These are phyloP conservation scores for Picochlorum sp. DNA, from an alignment of 139 green algal species.

Conservation along the genomic window DNA sequence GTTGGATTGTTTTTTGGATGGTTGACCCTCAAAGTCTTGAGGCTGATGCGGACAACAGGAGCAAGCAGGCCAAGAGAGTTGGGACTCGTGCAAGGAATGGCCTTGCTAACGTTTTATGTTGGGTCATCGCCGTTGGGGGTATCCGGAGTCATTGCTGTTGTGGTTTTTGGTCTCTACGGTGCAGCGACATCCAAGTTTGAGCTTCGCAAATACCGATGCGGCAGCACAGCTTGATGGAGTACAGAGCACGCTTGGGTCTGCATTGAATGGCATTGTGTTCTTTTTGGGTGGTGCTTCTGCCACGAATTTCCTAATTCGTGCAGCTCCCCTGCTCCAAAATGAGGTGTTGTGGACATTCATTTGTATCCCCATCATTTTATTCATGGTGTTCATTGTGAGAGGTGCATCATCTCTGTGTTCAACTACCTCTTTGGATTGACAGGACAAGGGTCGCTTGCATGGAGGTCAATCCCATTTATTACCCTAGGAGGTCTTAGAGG, in stretches of 20 bases:
- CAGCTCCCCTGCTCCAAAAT: not conserved
- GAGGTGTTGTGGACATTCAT: slow-evolving; percentile 7
- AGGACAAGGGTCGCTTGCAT: slow-evolving; percentile 19
- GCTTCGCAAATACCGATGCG: slow-evolving; percentile 10
- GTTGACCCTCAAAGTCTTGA: slow-evolving; percentile 36
- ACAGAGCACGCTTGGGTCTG: slow-evolving; percentile 40
- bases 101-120: slow-evolving; percentile 74
- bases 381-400: slow-evolving; percentile 42
- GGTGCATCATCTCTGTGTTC: slow-evolving; percentile 27
- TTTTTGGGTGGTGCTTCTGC: slow-evolving; percentile 66
- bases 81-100: slow-evolving; percentile 50
- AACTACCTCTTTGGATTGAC: slow-evolving; percentile 21
- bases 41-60: slow-evolving; percentile 38
- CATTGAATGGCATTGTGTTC: slow-evolving; percentile 69
- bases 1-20: slow-evolving; percentile 52
- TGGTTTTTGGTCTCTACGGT: slow-evolving; percentile 77
- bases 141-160: slow-evolving; percentile 70
- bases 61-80: slow-evolving; percentile 40
- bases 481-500: slow-evolving; percentile 57
- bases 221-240: slow-evolving; percentile 27
- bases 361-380: slow-evolving; percentile 34
- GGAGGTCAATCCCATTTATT: slow-evolving; percentile 53
- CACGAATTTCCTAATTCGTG: slow-evolving; percentile 69
- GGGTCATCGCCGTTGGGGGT: slow-evolving; percentile 36
- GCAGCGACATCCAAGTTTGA: slow-evolving; percentile 56